Evolutionary conservation across 192 early-diverging fungal genomes (phyloP), one percentile per base, ranked within the genome.

Genomic region (Podila epicladia): DNA sequence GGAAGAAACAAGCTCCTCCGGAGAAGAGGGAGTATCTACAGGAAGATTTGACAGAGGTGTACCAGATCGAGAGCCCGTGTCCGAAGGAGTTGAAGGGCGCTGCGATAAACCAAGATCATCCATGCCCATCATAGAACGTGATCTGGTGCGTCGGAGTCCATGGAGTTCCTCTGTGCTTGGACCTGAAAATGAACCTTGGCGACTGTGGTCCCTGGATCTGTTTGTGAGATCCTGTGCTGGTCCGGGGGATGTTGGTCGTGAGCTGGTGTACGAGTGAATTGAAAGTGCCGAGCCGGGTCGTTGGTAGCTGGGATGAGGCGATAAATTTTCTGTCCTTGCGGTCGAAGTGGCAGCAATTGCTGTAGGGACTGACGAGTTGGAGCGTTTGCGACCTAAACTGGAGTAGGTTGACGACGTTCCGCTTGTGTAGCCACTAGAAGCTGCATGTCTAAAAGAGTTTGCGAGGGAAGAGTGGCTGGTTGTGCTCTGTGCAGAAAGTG

Each of bases 241-340:
- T 58, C 50, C 49, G 2, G 77, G 77, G 33, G 77, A 80, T 1
- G 24, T 24, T 20, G 77, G 32, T 58, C 77, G 62, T 2, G 77
- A 80, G 58, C 71, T 80, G 0, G 60, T 49, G 60, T 80, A 73
- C 2, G 77, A 80, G 35, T 80, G 77, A 32, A 80, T 55, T 3
- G 77, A 80, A n/a, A 80, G 48, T 37, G 77, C 65, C 26, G 77
- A 80, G 9, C 67, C 67, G 5, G 77, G 77, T 63, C 76, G 50
- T 20, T 62, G 65, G 37, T 64, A 69, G n/a, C 55, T 58, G 20
- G 38, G 41, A 15, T 64, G 37, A 3, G 62, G 33, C 29, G 69
- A 26, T 19, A 65, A 20, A 26, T 15, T 3, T 17, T 45, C 41
- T 45, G 41, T 45, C 41, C 41, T 13, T 45, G 13, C 48, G 4